These are phyloP conservation scores for Marsdenia floribunda DNA, from an alignment of 257 asterid species.

Conservation along the genomic window DNA sequence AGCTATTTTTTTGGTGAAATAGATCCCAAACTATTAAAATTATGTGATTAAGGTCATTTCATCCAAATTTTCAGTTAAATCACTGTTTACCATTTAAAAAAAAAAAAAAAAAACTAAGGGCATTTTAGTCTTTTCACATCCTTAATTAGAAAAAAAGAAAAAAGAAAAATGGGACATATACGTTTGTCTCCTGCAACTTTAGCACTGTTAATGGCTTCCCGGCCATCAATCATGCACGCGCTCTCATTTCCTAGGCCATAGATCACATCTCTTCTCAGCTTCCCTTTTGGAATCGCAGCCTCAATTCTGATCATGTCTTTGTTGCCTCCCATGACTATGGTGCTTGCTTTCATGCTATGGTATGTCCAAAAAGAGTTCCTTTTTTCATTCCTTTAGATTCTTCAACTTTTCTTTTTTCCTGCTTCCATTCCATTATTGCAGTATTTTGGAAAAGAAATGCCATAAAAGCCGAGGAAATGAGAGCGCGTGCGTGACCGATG, in stretches of 20 bases:
- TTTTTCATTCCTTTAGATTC: neutral
- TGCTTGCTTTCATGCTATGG: constrained; percentile 93
- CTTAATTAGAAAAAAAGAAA: too few species aligned
- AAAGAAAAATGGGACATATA: too few species aligned
- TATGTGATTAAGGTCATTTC: too few species aligned
- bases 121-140: too few species aligned
- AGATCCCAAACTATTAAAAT: too few species aligned
- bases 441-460: neutral
- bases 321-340: constrained; percentile 98
- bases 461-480: neutral
- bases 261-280: constrained; percentile 38
- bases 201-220: constrained; percentile 89
- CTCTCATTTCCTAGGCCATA: constrained; percentile 52
- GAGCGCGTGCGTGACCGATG: too few species aligned
- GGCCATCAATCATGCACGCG: constrained; percentile 82
- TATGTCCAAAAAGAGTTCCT: constrained; percentile 10
- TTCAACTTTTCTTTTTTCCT: neutral
- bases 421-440: neutral
- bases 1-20: too few species aligned
- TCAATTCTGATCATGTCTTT: constrained; percentile 78
- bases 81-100: too few species aligned
- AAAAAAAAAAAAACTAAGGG: too few species aligned
- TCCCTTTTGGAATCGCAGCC: constrained; percentile 85
- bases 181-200: constrained; percentile 84
- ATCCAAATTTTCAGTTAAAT: too few species aligned